Percentiles rank a stretch among this genome's conserved stretches.
These are phyloP conservation scores for Colletotrichum sp. DNA, from an alignment of 2,329 filamentous ascomycete species.

Conservation along the genomic window DNA sequence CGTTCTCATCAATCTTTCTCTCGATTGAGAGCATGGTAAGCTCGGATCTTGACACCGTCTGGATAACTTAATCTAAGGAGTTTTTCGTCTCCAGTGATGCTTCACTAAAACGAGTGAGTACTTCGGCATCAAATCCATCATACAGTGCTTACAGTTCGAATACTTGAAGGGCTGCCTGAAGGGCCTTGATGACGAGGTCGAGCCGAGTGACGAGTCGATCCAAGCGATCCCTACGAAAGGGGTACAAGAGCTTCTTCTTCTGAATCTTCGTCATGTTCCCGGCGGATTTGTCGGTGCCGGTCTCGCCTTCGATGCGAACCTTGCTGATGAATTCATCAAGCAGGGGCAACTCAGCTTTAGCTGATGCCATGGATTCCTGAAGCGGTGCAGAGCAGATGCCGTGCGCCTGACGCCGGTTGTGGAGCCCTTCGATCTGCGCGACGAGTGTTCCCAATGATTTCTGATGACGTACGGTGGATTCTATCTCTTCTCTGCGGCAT, in stretches of 20 bases:
- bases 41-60: neutral
- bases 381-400: neutral
- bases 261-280: neutral
- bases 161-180: neutral
- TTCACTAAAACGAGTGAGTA: neutral
- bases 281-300: neutral
- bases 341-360: neutral
- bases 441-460: neutral
- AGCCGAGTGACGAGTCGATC: neutral
- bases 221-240: neutral
- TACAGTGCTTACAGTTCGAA: neutral
- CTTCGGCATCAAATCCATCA: neutral
- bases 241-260: neutral
- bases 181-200: neutral
- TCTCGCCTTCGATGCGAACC: neutral
- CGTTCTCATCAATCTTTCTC: neutral
- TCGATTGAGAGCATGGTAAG: neutral
- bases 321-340: rapidly evolving
- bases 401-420: neutral
- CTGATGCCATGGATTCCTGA: neutral
- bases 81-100: neutral
- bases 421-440: neutral
- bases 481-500: neutral
- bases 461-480: neutral
- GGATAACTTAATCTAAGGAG: neutral